These are phyloP conservation scores for Colletotrichum sp. DNA, from an alignment of 2,329 filamentous ascomycete species.

Conservation along the genomic window DNA sequence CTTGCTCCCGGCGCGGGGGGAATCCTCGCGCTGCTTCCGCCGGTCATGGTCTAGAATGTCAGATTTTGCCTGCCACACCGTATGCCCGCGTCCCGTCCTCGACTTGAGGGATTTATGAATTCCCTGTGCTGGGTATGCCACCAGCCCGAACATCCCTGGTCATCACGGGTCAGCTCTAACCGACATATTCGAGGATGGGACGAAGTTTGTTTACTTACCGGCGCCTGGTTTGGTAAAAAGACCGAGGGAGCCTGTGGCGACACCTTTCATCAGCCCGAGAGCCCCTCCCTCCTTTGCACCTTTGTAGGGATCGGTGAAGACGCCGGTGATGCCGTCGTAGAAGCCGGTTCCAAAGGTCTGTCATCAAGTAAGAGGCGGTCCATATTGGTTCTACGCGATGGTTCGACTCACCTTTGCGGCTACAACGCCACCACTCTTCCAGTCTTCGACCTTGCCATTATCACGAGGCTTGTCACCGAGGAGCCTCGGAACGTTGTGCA, in stretches of 20 bases:
- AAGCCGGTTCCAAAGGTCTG: constrained; percentile 29
- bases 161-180: not conserved
- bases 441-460: constrained; percentile 35
- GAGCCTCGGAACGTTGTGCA: constrained; percentile 35
- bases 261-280: constrained; percentile 34
- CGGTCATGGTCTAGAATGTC: not conserved
- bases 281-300: constrained; percentile 35
- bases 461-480: constrained; percentile 39
- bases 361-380: not conserved
- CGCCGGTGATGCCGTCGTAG: constrained; percentile 32
- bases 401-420: constrained; percentile 28
- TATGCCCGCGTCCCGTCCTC: not conserved
- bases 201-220: constrained; percentile 23
- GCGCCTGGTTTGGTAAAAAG: constrained; percentile 26
- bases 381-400: not conserved
- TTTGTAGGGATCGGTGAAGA: constrained; percentile 33
- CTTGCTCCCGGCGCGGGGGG: not conserved
- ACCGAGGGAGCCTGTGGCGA: constrained; percentile 35
- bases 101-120: constrained; percentile 35
- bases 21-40: not conserved
- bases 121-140: constrained; percentile 36
- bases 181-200: not conserved
- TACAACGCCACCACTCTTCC: constrained; percentile 33
- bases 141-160: constrained; percentile 27
- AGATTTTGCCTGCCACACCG: not conserved